Base-by-base conservation (phyloP, 371 early-diverging fungal genomes). In the Smittium mucronatum region DNA sequence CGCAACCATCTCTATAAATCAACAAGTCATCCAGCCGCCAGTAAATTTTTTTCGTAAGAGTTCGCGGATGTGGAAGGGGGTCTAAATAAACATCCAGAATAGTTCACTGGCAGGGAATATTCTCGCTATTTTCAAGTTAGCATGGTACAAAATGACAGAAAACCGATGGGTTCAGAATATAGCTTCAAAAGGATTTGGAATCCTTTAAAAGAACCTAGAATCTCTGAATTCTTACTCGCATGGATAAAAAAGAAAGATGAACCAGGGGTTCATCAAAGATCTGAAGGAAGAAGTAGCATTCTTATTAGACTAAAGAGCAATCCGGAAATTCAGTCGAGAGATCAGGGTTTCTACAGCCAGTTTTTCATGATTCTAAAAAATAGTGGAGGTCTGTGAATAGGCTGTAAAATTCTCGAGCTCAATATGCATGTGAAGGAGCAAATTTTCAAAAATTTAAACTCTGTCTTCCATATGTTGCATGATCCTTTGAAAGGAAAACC, bases 401-500 rank as follows among this genome's bases (percentile, higher is more conserved):
- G 80, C 47, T 73, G 80, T 36, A 73, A 80, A 31, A 74, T 76
- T 63, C 74, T 75, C 2, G 57, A 61, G 31, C 58, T 80, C 2
- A 80, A 80, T 73, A 61, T 69, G 67, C 77, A 71, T 60, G 71
- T 80, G 17, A 73, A 71, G 28, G 68, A 73, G 25, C 65, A 71
- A 34, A 73, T 60, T 63, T 71, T 78, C 30, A n/a, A 59, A 34
- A 0, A 71, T 76, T 33, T 69, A 78, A 1, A 76, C 75, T 29
- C 57, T 71, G 26, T 75, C 80, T 17, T 71, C 81, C 34, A 72
- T 80, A 17, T 63, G 71, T 58, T 58, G 75, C n/a, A 60, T 80
- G 58, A 58, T 80, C 15, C 57, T 64, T 35, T 47, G 63, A 35
- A 63, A 57, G 58, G 80, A 80, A 58, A 76, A 74, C 69, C 71